Evolutionary conservation across 495 filamentous ascomycete genomes (phyloP), one percentile per base, ranked within the genome.

Genomic region (Hypoxylon crocopeplum): DNA sequence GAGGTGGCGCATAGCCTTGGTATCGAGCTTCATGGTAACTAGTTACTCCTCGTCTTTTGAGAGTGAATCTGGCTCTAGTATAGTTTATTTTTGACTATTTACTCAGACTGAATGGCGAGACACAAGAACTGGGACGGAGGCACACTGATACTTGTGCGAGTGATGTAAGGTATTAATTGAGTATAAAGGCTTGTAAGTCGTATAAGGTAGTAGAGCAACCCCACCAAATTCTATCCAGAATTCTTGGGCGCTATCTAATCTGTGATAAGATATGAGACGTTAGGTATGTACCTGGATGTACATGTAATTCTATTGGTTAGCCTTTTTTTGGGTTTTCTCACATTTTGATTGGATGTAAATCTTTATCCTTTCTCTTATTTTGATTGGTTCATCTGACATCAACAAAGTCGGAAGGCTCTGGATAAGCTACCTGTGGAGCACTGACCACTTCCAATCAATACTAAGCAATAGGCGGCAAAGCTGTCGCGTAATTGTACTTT

Each of bases 1-100:
- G 69, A 99, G 86, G 75, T 98, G 93, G 66, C 94, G 93, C 73
- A 98, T 87, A 37, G 87, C 84, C 69, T 89, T 89, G 6, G 92
- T 90, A 72, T 99, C 90, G 70, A 99, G 86, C 77, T 92, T 95
- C 94, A 98, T 98, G 55, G 64, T 76, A 57, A 69, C 44, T 32
- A 39, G 30, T 7, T 48, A n/a, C n/a, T n/a, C n/a, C n/a, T n/a
- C n/a, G n/a, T n/a, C n/a, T n/a, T n/a, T n/a, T n/a, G n/a, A n/a
- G n/a, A n/a, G n/a, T n/a, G n/a, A n/a, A n/a, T n/a, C n/a, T n/a
- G n/a, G n/a, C n/a, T n/a, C n/a, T n/a, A n/a, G n/a, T n/a, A n/a
- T n/a, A n/a, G n/a, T n/a, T n/a, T n/a, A n/a, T n/a, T n/a, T n/a
- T n/a, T n/a, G n/a, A n/a, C n/a, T n/a, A n/a, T n/a, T n/a, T n/a